These are phyloP conservation scores for Syncephalis plumigaleata DNA, from an alignment of 371 early-diverging fungal genomes.

Conservation along the genomic window DNA sequence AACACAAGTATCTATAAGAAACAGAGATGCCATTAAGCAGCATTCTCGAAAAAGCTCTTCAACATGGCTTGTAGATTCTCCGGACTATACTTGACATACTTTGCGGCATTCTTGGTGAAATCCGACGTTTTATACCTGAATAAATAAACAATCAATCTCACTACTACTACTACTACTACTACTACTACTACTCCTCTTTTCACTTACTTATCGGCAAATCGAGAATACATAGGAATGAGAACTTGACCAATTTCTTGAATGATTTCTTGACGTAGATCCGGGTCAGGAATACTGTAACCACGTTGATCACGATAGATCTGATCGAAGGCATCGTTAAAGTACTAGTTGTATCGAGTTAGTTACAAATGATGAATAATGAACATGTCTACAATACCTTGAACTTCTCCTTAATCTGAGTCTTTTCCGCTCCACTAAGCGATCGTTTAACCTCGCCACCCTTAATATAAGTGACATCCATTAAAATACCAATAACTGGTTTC, in stretches of 20 bases:
- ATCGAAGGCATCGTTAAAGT: slow-evolving; percentile 71
- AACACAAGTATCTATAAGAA: no score
- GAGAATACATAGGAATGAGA: slow-evolving; percentile 59
- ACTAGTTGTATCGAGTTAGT: slow-evolving; percentile 10
- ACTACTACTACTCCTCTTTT: no score
- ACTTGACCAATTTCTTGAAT: slow-evolving; percentile 54
- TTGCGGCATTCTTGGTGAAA: slow-evolving; percentile 60
- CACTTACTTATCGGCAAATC: slow-evolving; percentile 46
- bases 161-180: no score
- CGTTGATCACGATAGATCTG: slow-evolving; percentile 51
- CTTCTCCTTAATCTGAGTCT: slow-evolving; percentile 55
- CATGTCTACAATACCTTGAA: slow-evolving; percentile 28
- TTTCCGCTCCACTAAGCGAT: slow-evolving; percentile 41
- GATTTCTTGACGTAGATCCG: slow-evolving; percentile 48
- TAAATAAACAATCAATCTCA: not conserved
- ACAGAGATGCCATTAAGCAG: slow-evolving; percentile 1
- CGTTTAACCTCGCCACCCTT: slow-evolving; percentile 41
- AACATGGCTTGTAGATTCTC: slow-evolving; percentile 40
- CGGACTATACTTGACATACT: slow-evolving; percentile 66
- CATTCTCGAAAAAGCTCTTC: slow-evolving; percentile 40
- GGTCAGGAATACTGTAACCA: slow-evolving; percentile 65
- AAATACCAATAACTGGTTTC: slow-evolving; percentile 47
- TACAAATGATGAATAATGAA: not conserved
- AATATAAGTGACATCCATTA: slow-evolving; percentile 58
- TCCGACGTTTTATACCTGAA: slow-evolving; percentile 32